These are phyloP conservation scores for Cercospora beticola DNA, from an alignment of 2,329 filamentous ascomycete genomes.

Conservation along the genomic window DNA sequence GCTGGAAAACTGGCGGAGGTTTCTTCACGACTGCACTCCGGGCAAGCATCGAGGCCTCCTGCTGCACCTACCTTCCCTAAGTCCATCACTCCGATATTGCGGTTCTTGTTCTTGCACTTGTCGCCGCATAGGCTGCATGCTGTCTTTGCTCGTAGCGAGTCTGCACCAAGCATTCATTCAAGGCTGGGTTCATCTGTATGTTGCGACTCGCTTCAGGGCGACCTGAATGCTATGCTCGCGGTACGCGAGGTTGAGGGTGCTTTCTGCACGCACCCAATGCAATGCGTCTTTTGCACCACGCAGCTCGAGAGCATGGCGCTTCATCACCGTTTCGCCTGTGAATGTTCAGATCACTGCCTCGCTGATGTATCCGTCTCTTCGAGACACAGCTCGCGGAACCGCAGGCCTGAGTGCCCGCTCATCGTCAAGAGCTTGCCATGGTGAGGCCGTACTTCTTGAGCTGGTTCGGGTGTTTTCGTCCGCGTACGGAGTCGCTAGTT, in stretches of 20 bases:
- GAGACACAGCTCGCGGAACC: neutral
- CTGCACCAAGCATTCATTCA: neutral
- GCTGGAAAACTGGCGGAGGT: neutral
- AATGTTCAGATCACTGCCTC: neutral
- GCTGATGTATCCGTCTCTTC: neutral
- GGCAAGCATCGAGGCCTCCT: neutral
- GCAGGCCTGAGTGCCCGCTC: neutral
- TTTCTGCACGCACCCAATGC: neutral
- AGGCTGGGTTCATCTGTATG: neutral
- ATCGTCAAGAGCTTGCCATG: neutral
- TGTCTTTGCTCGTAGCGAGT: neutral
- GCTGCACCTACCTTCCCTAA: neutral
- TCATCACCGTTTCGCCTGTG: neutral
- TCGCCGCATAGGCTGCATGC: neutral
- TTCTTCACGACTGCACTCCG: neutral
- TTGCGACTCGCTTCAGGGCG: neutral
- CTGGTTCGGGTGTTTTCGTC: neutral
- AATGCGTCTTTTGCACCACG: neutral
- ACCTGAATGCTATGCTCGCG: no score
- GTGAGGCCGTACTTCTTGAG: neutral
- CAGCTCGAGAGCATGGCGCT: neutral
- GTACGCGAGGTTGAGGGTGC: neutral
- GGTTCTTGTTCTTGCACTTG: no score
- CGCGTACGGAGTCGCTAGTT: neutral
- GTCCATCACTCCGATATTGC: neutral